Evolutionary conservation across 1,139 yeast genomes (phyloP), one percentile per base, ranked within the genome.

Genomic region (Meyerozyma sp.): DNA sequence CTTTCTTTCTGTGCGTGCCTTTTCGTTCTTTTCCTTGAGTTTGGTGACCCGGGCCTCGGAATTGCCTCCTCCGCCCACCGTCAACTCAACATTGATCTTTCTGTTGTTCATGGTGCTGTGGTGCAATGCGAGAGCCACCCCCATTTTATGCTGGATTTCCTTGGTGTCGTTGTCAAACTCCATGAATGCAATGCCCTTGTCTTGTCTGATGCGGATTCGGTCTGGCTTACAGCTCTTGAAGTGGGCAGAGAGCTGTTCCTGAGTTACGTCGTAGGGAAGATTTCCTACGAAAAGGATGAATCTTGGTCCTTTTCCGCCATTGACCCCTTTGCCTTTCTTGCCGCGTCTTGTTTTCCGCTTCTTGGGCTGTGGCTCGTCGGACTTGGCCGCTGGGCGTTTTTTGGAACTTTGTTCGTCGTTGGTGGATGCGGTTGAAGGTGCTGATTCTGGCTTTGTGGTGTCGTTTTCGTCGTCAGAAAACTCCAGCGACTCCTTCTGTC

Each of bases 1-100:
- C 49, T 66, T 79, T 62, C 86, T 73, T 54, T 89, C 94, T 35
- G 73, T 81, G 36, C 74, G 73, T 52, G 89, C 66, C 56, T 83
- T 84, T 42, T 79, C 85, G 61, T 91, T 90, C 73, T 93, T 91
- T 42, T 77, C 79, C 58, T 79, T 79, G 55, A 93, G 75, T 66
- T 93, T 93, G 40, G 77, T 76, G 46, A 79, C 59, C 53, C 98
- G 73, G 34, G 70, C 73, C 44, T 75, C 73, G 7, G 95, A 82
- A 62, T 91, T 91, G 42, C 98, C 98, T 38, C 98, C 98, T 40
- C 98, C 98, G 42, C 98, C 98, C 40, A 89, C 98, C 2, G 98
- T 93, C 56, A 93, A 75, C 64, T 93, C 98, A 29, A 93, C 98
- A 58, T 93, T 93, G 57, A 93, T 89, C 60, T 82, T 86, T 51